These are phyloP conservation scores for Mrakia blollopis DNA, from an alignment of 768 basidiomycete species.

Conservation along the genomic window DNA sequence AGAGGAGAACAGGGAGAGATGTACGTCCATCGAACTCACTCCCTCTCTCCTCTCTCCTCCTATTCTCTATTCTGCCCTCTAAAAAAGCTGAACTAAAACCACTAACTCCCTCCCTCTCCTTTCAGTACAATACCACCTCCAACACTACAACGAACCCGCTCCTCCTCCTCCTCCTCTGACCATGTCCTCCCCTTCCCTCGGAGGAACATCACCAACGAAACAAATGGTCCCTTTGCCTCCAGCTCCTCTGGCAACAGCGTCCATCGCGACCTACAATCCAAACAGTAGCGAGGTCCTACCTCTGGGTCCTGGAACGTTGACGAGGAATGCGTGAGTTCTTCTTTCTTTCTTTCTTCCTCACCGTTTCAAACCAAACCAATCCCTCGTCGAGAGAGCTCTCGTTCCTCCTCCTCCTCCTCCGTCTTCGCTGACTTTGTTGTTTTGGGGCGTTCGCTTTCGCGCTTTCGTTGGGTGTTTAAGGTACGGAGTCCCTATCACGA, in stretches of 20 bases:
- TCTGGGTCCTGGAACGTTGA: slow-evolving; percentile 75
- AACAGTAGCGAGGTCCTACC: slow-evolving; percentile 55
- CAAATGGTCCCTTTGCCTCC: slow-evolving; percentile 24
- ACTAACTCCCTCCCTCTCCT: slow-evolving; percentile 2
- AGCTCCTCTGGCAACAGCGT: neutral
- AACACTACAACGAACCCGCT: slow-evolving; percentile 82
- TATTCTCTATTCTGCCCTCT: neutral
- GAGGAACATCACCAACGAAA: slow-evolving; percentile 52
- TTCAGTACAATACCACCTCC: slow-evolving; percentile 78
- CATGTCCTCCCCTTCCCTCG: slow-evolving; percentile 37
- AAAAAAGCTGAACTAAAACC: neutral
- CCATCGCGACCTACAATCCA: slow-evolving; percentile 11
- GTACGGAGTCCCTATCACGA: slow-evolving; percentile 72
- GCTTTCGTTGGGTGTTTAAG: slow-evolving; percentile 18
- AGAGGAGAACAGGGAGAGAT: slow-evolving; percentile 75
- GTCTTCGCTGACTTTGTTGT: neutral
- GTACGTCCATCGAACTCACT: slow-evolving; percentile 51
- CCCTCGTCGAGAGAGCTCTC: no score
- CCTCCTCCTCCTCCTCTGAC: slow-evolving; percentile 50
- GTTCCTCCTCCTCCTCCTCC: neutral
- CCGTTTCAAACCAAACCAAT: no score
- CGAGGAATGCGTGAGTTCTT: slow-evolving; percentile 59
- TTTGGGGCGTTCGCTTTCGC: no score
- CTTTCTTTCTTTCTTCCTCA: neutral
- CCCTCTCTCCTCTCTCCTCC: neutral